Percentiles rank a stretch among this genome's conserved stretches.
Evolutionary conservation across 1,284 basidiomycete species (phyloP).

Genomic region (Phellopilus nigrolimitatus): DNA sequence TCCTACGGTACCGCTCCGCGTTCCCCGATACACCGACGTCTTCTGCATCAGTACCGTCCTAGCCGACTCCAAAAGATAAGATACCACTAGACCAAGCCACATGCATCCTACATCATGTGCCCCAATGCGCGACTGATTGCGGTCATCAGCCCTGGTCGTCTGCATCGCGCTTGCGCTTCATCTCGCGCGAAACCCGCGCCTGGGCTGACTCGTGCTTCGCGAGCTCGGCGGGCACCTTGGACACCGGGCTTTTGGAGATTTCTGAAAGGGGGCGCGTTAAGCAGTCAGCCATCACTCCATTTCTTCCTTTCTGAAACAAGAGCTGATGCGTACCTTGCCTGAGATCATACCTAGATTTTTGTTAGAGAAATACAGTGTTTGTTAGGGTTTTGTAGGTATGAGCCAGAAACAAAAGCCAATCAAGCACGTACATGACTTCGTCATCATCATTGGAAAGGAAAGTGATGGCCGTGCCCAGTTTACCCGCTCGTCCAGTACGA

Average conservation of each 20-base stretch:
- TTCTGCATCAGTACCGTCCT: too few species aligned
- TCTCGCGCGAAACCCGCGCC: slow-evolving; percentile 82
- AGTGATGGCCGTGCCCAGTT: slow-evolving; percentile 88
- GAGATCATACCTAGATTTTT: slow-evolving; percentile 69
- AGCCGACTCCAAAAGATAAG: too few species aligned
- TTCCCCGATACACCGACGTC: too few species aligned
- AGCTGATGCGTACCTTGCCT: slow-evolving; percentile 61
- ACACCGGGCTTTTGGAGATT: slow-evolving; percentile 88
- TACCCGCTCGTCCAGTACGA: slow-evolving; percentile 96
- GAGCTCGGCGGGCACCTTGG: slow-evolving; percentile 83
- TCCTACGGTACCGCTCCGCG: too few species aligned
- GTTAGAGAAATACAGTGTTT: slow-evolving; percentile 22
- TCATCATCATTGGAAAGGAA: slow-evolving; percentile 95
- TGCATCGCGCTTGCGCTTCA: slow-evolving; percentile 84
- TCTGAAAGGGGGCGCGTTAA: slow-evolving; percentile 41
- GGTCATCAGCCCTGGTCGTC: slow-evolving; percentile 56
- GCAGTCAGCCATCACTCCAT: too few species aligned
- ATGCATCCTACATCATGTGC: not conserved
- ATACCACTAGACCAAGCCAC: too few species aligned
- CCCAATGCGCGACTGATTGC: not conserved
- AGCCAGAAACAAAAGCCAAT: slow-evolving; percentile 15
- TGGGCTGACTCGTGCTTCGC: slow-evolving; percentile 88
- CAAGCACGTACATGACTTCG: slow-evolving; percentile 83
- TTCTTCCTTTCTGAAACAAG: not conserved
- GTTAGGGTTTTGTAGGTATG: slow-evolving; percentile 8